Conservation (phyloP, 2,329 filamentous ascomycete species). For the Claviceps monticola region DNA sequence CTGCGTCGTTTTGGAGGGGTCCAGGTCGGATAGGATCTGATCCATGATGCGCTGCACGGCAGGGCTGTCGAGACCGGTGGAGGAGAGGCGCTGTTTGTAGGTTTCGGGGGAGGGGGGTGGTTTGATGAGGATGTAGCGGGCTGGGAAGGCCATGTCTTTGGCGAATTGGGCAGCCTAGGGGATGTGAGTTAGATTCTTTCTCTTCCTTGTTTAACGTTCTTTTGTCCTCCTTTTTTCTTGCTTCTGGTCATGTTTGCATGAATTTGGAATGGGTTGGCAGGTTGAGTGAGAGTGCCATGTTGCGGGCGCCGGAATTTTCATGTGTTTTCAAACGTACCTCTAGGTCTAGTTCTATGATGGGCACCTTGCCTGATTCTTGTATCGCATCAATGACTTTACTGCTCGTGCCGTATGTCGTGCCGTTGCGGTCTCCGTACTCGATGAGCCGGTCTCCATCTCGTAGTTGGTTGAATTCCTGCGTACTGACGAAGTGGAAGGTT, state of each 20-base stretch:
- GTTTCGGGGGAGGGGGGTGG: slow-evolving; percentile 24
- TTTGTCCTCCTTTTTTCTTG: neutral
- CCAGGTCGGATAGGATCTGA: slow-evolving; percentile 11
- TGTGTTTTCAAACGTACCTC: slow-evolving; percentile 27
- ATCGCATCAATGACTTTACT: slow-evolving; percentile 37
- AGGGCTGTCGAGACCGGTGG: slow-evolving; percentile 13
- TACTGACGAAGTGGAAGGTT: slow-evolving; percentile 42
- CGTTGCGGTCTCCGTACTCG: slow-evolving; percentile 38
- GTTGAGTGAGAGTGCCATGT: too few relatives aligned
- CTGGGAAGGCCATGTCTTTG: slow-evolving; percentile 41
- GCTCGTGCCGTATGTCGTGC: slow-evolving; percentile 41
- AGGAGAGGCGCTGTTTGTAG: slow-evolving; percentile 16
- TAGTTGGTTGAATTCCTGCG: slow-evolving; percentile 41
- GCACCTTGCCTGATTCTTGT: slow-evolving; percentile 42
- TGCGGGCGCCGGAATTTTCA: neutral
- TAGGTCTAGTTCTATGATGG: slow-evolving; percentile 37
- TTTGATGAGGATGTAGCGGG: slow-evolving; percentile 40
- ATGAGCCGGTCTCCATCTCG: slow-evolving; percentile 46
- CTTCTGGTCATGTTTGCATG: neutral
- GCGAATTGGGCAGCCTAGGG: slow-evolving; percentile 39
- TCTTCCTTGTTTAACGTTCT: neutral
- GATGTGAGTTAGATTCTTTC: neutral
- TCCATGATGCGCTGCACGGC: slow-evolving; percentile 12
- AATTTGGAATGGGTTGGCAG: neutral
- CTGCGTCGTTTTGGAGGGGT: slow-evolving; percentile 13